Evolutionary conservation across 148 eudicot genomes (phyloP).

Genomic region (Rhododendron vialii): DNA sequence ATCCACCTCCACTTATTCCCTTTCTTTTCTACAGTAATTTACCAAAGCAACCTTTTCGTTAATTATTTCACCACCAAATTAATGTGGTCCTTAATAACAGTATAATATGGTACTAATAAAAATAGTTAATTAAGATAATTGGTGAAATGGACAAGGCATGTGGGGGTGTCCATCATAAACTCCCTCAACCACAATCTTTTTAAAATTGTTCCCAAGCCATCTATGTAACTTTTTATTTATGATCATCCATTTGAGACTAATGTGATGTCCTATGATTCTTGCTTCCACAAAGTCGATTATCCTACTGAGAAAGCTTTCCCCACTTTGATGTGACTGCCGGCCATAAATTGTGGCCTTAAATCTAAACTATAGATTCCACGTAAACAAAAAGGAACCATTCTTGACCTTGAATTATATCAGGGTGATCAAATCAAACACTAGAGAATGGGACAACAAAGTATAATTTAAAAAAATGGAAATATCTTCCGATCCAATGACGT

Average conservation of each 20-base stretch:
- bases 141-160: background rate
- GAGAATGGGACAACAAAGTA: background rate
- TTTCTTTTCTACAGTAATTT: background rate
- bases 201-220: background rate
- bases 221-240: background rate
- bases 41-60: background rate
- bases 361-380: background rate
- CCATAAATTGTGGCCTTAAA: background rate
- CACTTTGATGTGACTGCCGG: background rate
- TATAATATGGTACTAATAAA: background rate
- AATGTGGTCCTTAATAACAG: background rate
- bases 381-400: background rate
- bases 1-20: background rate
- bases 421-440: background rate
- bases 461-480: background rate
- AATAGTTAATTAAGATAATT: background rate
- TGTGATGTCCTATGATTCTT: background rate
- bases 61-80: background rate
- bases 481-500: background rate
- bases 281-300: background rate
- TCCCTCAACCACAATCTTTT: background rate
- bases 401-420: background rate
- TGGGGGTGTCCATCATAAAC: background rate
- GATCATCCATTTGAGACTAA: background rate
- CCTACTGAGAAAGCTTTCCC: background rate